Evolutionary conservation across 2,329 filamentous ascomycete species (phyloP), one percentile per base, ranked within the genome.

Genomic region (Cryphonectria radicalis): DNA sequence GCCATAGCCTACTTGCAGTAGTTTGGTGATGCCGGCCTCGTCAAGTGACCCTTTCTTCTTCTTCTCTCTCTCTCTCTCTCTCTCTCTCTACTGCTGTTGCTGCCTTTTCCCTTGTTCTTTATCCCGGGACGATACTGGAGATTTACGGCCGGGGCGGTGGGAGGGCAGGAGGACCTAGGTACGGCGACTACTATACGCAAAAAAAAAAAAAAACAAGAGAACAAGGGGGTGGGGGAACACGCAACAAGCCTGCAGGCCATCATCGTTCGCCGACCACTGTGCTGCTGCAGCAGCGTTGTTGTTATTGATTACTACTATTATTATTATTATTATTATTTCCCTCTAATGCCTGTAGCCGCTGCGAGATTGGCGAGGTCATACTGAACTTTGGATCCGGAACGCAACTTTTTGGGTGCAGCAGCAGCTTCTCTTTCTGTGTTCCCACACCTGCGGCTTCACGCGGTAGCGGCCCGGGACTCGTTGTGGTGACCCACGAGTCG

Each of bases 331-430:
- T n/a, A n/a, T n/a, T n/a, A n/a, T n/a, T n/a, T n/a, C n/a, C n/a
- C n/a, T n/a, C n/a, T n/a, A 10, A 67, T 69, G 69, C 69, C 66
- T 57, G 37, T 69, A 69, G 68, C 76, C 72, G 71, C 74, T 80
- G 80, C 79, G 71, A 81, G 79, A 81, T 81, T 81, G 76, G 80
- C 80, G 80, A 80, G 73, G 77, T 78, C 69, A 77, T 78, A 77
- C 77, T 70, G 59, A 77, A 76, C 71, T n/a, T 67, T 62, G 64
- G 53, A 59, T 53, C 64, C 71, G 66, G 66, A n/a, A 66, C 32
- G 63, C 69, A 57, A 32, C 28, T n/a, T 32, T 50, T 17, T 67
- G 69, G 50, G 46, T 68, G 67, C 69, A 68, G 64, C 11, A 32
- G 42, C 63, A n/a, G n/a, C 57, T 68, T 70, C 73, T 71, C 11